A percentile compares a stretch with the other conserved stretches of the same genome.
These are phyloP conservation scores for Linderina pennispora DNA, from an alignment of 192 early-diverging fungal species.

Conservation along the genomic window DNA sequence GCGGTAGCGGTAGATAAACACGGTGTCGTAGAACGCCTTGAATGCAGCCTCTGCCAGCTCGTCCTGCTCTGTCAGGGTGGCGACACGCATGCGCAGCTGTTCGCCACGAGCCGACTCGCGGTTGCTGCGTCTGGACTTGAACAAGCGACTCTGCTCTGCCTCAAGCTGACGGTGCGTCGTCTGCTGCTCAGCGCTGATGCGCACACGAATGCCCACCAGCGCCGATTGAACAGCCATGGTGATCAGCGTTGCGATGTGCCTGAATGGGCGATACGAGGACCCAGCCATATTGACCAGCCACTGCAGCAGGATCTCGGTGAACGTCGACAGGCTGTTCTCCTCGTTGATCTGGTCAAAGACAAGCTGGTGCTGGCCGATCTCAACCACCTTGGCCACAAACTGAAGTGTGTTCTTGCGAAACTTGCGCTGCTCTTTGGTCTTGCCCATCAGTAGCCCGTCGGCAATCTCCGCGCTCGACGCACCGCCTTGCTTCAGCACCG, in stretches of 20 bases:
- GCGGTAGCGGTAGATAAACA: conserved; percentile 87
- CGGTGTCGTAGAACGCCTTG: conserved; percentile 69
- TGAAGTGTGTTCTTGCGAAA: conserved; percentile 63
- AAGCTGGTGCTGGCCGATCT: conserved; percentile 53
- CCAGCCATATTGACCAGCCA: conserved; percentile 69
- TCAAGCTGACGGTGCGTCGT: conserved; percentile 66
- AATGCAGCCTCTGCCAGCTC: conserved; percentile 54
- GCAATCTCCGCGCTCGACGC: conserved; percentile 15
- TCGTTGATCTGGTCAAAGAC: conserved; percentile 52
- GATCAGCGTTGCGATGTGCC: conserved; percentile 78
- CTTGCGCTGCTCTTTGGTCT: conserved; percentile 55
- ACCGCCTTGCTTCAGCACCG: conserved; percentile 24
- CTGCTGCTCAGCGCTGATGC: conserved; percentile 52
- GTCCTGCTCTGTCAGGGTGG: conserved; percentile 51
- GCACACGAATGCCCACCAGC: conserved; percentile 64
- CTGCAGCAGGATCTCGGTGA: conserved; percentile 53
- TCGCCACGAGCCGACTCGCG: conserved; percentile 8
- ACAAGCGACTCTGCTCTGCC: conserved; percentile 43
- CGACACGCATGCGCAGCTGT: conserved; percentile 22
- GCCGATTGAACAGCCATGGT: conserved; percentile 60
- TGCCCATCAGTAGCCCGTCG: conserved; percentile 79
- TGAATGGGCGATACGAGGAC: conserved; percentile 79
- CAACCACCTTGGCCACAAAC: conserved; percentile 57
- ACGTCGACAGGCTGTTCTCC: conserved; percentile 29
- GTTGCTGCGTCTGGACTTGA: neutral